These are phyloP conservation scores for Lentinus tigrinus DNA, from an alignment of 768 basidiomycete species.

Conservation along the genomic window DNA sequence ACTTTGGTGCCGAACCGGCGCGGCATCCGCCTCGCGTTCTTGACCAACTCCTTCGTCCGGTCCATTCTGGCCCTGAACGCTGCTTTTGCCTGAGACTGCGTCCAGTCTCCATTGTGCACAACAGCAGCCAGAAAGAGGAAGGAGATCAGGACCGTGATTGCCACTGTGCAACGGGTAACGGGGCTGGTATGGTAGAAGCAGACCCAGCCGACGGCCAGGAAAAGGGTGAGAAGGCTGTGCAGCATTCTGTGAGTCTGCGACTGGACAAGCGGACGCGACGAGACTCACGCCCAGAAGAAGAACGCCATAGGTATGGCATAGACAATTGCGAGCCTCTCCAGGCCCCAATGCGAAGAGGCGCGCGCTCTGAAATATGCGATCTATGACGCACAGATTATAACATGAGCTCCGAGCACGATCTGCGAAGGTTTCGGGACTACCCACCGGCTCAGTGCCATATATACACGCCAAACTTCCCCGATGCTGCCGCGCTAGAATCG, in stretches of 20 bases:
- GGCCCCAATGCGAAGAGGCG: constrained; percentile 19
- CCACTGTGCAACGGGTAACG: background rate
- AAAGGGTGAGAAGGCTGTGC: constrained; percentile 12
- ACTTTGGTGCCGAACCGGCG: background rate
- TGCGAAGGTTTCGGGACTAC: constrained; percentile 11
- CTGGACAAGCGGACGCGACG: background rate
- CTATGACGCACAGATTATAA: constrained; percentile 12
- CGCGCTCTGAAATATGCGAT: constrained; percentile 25
- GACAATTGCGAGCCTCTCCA: constrained; percentile 38
- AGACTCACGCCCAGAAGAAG: constrained; percentile 25
- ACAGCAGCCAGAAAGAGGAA: background rate
- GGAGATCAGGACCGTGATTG: background rate
- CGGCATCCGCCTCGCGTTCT: background rate
- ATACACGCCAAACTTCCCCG: constrained; percentile 33
- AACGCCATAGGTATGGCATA: constrained; percentile 27
- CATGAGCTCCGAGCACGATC: background rate
- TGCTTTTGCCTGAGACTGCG: background rate
- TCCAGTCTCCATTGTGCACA: background rate
- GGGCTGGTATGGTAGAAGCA: constrained; percentile 9
- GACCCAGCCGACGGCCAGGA: constrained; percentile 11
- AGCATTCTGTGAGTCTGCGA: background rate
- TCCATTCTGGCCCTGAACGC: background rate
- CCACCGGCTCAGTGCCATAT: constrained; percentile 36
- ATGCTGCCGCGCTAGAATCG: constrained; percentile 43
- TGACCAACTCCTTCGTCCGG: background rate